These are phyloP conservation scores for Striga asiatica DNA, from an alignment of 257 asterid genomes.

Conservation along the genomic window DNA sequence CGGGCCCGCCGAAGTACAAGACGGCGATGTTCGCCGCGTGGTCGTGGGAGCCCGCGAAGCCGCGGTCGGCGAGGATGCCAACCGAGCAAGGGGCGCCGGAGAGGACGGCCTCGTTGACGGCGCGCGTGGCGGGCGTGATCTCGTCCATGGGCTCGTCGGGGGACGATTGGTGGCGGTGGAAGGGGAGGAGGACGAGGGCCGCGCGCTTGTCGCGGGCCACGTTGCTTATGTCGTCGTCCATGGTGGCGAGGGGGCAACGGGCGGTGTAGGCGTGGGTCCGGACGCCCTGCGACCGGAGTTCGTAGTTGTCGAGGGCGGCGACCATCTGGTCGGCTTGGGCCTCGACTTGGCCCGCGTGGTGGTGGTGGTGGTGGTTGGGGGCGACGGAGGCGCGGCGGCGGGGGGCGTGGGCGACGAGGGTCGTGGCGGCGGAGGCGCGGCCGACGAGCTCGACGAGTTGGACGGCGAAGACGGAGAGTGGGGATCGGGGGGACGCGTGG, in stretches of 20 bases:
- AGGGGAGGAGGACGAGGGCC: slow-evolving; percentile 58
- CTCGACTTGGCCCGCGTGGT: slow-evolving; percentile 45
- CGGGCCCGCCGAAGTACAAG: slow-evolving; percentile 73
- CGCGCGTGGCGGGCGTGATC: slow-evolving; percentile 40
- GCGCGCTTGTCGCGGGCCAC: slow-evolving; percentile 60
- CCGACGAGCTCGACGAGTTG: slow-evolving; percentile 83
- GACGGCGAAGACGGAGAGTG: slow-evolving; percentile 50
- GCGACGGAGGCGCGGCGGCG: slow-evolving; percentile 41
- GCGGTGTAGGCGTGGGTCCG: slow-evolving; percentile 57
- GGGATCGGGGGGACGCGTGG: slow-evolving; percentile 36
- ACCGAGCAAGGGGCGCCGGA: slow-evolving; percentile 79
- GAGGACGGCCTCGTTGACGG: slow-evolving; percentile 62
- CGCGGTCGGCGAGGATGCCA: slow-evolving; percentile 63
- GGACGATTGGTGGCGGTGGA: slow-evolving; percentile 52
- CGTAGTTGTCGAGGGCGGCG: slow-evolving; percentile 60
- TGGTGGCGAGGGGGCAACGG: slow-evolving; percentile 47
- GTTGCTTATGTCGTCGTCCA: slow-evolving; percentile 80
- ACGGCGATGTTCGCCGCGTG: slow-evolving; percentile 37
- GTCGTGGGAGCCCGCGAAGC: slow-evolving; percentile 26
- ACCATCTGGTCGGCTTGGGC: slow-evolving; percentile 67
- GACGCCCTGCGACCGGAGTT: slow-evolving; percentile 63
- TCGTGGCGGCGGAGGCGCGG: slow-evolving; percentile 70
- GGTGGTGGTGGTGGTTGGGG: slow-evolving; percentile 38
- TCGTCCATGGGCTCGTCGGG: slow-evolving; percentile 60
- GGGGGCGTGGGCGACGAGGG: slow-evolving; percentile 50